Conservation (phyloP, 345 rosid species). For the Acer negundo region DNA sequence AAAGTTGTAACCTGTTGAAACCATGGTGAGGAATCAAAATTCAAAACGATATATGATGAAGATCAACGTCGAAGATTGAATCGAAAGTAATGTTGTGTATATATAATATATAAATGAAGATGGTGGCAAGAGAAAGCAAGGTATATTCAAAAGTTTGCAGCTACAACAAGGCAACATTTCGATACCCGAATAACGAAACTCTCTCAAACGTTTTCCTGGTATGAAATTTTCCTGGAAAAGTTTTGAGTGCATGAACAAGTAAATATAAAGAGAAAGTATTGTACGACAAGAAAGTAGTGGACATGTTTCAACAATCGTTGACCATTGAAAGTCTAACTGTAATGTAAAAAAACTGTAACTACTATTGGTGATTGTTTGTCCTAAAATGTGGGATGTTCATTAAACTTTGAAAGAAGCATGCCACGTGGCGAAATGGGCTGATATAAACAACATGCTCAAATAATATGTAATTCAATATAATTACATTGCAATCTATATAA, state of each 20-base stretch:
- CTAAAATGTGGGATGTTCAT: slow-evolving; percentile 4
- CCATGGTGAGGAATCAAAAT: not conserved
- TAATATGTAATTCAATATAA: not conserved
- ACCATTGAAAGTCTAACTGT: slow-evolving; percentile 23
- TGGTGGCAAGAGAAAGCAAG: slow-evolving; percentile 29
- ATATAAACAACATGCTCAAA: not conserved
- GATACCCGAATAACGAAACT: not conserved
- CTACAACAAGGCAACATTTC: slow-evolving; percentile 30
- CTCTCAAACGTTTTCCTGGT: slow-evolving; percentile 13
- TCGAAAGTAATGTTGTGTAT: too few relatives aligned
- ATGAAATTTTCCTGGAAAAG: not conserved
- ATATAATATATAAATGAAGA: not conserved
- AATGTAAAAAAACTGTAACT: not conserved
- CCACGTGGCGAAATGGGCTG: not conserved
- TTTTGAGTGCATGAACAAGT: slow-evolving; percentile 19
- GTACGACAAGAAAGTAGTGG: slow-evolving; percentile 23
- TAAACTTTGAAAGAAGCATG: slow-evolving; percentile 4
- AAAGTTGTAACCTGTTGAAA: not conserved
- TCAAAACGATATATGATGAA: not conserved
- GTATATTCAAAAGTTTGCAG: slow-evolving; percentile 22
- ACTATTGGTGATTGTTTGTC: not conserved
- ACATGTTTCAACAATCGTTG: slow-evolving; percentile 20
- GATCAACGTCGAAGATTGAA: not conserved
- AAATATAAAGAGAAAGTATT: not conserved
- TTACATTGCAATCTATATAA: not conserved